Conservation (phyloP, 139 green algal genomes). For the Picochlorum sp. region DNA sequence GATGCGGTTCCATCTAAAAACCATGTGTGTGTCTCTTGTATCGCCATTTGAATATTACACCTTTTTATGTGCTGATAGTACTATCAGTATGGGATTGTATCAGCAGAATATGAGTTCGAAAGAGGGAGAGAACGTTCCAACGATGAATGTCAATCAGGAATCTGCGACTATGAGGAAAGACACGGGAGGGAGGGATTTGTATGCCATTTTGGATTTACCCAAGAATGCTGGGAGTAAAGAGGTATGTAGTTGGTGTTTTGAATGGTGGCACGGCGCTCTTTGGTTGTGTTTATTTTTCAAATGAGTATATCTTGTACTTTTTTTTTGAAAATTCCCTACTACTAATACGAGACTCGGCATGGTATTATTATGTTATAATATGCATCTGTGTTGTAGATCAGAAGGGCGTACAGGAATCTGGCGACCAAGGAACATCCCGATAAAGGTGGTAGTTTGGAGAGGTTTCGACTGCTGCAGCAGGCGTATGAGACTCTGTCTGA, state of each 20-base stretch:
- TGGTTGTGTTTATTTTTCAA: background rate
- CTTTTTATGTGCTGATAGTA: too few relatives aligned
- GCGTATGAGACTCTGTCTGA: constrained; percentile 63
- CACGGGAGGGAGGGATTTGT: background rate
- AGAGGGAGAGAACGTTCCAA: too few relatives aligned
- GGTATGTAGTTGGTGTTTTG: background rate
- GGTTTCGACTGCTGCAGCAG: constrained; percentile 41
- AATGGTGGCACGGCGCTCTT: too few relatives aligned
- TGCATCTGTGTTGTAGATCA: background rate
- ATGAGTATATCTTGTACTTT: background rate
- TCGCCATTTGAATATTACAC: too few relatives aligned
- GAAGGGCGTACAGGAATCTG: constrained; percentile 48
- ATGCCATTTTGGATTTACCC: background rate
- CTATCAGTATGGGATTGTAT: too few relatives aligned
- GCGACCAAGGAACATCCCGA: constrained; percentile 41
- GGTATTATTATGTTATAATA: background rate
- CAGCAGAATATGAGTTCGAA: too few relatives aligned
- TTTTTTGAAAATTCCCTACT: background rate
- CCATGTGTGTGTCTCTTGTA: too few relatives aligned
- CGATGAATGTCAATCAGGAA: too few relatives aligned
- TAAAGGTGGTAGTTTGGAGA: constrained; percentile 52
- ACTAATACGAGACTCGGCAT: background rate
- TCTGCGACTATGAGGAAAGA: background rate
- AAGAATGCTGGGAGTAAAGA: constrained; percentile 4
- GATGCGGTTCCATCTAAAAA: too few relatives aligned